A percentile compares a stretch with the other conserved stretches of the same genome.
phyloP scores from a whole-genome alignment of 805 yeast species.

The Candida patagonica region DNA sequence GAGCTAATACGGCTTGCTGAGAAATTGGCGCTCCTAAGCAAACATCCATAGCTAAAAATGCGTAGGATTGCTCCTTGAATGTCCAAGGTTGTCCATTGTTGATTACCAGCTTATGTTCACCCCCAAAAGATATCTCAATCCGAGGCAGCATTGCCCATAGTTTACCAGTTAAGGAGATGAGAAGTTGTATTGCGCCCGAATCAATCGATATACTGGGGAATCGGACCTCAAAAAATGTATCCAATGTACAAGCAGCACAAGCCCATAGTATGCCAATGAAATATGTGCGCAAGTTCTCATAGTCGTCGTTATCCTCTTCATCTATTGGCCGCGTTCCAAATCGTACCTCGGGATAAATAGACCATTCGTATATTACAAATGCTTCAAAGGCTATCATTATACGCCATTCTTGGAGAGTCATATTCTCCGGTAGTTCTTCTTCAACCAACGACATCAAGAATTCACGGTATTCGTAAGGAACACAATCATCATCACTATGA shows the following conservation, averaged over 20 bases:
- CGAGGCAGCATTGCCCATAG: no score
- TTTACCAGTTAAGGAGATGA: conserved; percentile 53
- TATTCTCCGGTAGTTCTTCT: conserved; percentile 12
- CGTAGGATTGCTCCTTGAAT: conserved; percentile 57
- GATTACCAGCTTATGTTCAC: conserved; percentile 34
- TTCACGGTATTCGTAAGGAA: conserved; percentile 32
- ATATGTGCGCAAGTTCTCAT: conserved; percentile 45
- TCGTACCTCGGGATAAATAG: conserved; percentile 52
- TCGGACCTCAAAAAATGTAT: conserved; percentile 49
- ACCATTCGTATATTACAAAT: conserved; percentile 31
- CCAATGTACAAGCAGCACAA: conserved; percentile 43
- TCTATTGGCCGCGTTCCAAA: conserved; percentile 46
- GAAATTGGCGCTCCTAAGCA: conserved; percentile 6
- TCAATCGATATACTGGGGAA: conserved; percentile 38
- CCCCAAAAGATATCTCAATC: conserved; percentile 39
- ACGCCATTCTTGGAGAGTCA: no score
- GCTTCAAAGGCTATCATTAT: conserved; percentile 29
- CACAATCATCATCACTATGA: conserved; percentile 42
- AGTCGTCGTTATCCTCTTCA: conserved; percentile 34
- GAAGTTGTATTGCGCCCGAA: conserved; percentile 35
- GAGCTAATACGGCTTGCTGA: conserved; percentile 15
- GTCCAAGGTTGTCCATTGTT: conserved; percentile 59
- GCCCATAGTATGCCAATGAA: conserved; percentile 32
- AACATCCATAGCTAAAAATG: conserved; percentile 24
- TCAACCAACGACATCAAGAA: conserved; percentile 26